Evolutionary conservation across 345 rosid genomes (phyloP).

Genomic region (Cardamine occulta): DNA sequence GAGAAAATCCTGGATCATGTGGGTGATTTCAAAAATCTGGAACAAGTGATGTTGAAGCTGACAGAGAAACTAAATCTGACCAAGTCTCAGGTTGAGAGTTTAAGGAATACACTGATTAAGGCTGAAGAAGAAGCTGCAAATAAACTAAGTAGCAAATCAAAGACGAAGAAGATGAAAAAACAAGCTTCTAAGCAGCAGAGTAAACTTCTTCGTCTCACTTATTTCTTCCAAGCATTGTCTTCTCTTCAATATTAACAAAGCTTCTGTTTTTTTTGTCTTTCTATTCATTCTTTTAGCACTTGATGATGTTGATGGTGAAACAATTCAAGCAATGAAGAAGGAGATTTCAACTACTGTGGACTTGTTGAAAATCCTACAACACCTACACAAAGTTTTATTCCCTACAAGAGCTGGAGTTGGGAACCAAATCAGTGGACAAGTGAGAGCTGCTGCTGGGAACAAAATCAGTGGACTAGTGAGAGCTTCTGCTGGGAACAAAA

Average conservation of each 20-base stretch:
- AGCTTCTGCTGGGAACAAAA: neutral
- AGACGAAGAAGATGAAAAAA: neutral
- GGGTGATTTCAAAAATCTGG: slow-evolving; percentile 6
- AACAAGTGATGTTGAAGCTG: neutral
- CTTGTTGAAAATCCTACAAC: neutral
- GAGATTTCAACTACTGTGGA: neutral
- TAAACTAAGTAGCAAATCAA: neutral
- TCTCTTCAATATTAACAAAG: neutral
- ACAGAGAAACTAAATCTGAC: slow-evolving; percentile 1
- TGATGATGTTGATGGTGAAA: neutral
- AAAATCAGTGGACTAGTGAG: neutral
- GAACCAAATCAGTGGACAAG: too few relatives aligned
- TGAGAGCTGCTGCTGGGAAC: too few relatives aligned
- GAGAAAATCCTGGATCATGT: neutral
- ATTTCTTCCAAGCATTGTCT: neutral
- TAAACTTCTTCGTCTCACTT: neutral
- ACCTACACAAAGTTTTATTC: neutral
- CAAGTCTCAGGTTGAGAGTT: neutral
- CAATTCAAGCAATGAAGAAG: slow-evolving; percentile 3
- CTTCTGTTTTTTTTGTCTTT: neutral
- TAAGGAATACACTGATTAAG: neutral
- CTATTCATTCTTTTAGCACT: neutral
- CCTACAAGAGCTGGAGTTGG: neutral
- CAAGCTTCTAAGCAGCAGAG: neutral
- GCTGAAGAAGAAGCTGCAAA: slow-evolving; percentile 4